Evolutionary conservation across 2,329 filamentous ascomycete species (phyloP).

Genomic region (Zymoseptoria passerinii): DNA sequence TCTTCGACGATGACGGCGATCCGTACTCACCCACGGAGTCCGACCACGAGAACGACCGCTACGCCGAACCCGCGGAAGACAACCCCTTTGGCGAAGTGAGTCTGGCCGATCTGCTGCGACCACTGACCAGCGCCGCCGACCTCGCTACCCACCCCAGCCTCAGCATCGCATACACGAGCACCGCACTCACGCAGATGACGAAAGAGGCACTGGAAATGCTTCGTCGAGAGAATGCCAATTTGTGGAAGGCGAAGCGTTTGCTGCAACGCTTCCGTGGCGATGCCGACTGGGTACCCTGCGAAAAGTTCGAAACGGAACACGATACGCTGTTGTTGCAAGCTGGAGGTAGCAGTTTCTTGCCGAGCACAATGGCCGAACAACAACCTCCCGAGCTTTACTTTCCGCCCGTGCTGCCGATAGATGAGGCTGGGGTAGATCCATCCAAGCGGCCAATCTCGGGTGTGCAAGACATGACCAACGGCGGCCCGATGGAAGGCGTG

Average conservation of each 20-base stretch:
- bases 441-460: constrained; percentile 1
- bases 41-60: constrained; percentile 57
- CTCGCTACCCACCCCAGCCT: constrained; percentile 66
- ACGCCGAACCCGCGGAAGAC: constrained; percentile 54
- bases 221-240: constrained; percentile 63
- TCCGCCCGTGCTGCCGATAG: constrained; percentile 1
- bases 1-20: constrained; percentile 68
- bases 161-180: constrained; percentile 65
- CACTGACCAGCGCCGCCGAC: constrained; percentile 66
- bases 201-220: constrained; percentile 61
- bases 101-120: constrained; percentile 52
- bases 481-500: constrained; percentile 23
- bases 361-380: constrained; percentile 16
- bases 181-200: constrained; percentile 62
- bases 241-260: constrained; percentile 68
- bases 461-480: constrained; percentile 3
- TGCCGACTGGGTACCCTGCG: constrained; percentile 55
- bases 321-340: constrained; percentile 35
- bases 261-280: constrained; percentile 68
- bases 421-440: constrained; percentile 7
- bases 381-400: constrained; percentile 6
- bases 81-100: constrained; percentile 60
- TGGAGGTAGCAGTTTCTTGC: constrained; percentile 12
- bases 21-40: constrained; percentile 18
- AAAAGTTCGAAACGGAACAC: constrained; percentile 42